These are phyloP conservation scores for Schrenkiella parvula DNA, from an alignment of 345 rosid species.

Conservation along the genomic window DNA sequence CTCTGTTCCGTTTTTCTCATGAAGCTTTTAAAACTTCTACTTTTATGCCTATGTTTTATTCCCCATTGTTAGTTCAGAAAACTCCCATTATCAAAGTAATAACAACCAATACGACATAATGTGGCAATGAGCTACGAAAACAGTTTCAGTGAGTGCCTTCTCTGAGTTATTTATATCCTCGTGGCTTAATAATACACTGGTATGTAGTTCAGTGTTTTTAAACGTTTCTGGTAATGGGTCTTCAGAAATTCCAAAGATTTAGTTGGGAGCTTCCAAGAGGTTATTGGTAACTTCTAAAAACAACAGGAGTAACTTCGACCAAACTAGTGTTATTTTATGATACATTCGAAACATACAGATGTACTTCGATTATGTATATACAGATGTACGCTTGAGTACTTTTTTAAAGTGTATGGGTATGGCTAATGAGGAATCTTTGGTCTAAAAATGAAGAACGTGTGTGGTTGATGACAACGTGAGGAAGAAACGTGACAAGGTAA, in stretches of 20 bases:
- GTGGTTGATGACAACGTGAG: constrained; percentile 30
- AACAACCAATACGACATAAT: background rate
- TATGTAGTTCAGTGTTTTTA: too few relatives aligned
- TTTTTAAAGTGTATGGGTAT: constrained; percentile 20
- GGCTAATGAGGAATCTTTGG: constrained; percentile 22
- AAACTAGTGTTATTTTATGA: background rate
- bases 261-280: background rate
- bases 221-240: too few relatives aligned
- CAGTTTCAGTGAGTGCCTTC: background rate
- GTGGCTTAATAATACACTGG: background rate
- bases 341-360: background rate
- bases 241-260: background rate
- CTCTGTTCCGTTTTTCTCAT: background rate
- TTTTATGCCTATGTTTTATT: background rate
- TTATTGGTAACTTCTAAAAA: background rate
- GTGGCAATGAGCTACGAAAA: background rate
- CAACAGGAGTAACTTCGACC: background rate
- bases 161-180: background rate
- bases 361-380: background rate
- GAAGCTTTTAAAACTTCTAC: background rate
- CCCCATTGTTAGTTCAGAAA: background rate
- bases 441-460: constrained; percentile 27
- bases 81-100: background rate
- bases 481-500: constrained; percentile 32
- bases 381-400: constrained; percentile 16